Conservation (phyloP, 306 rosid genomes). For the Hippophae tibetana region DNA sequence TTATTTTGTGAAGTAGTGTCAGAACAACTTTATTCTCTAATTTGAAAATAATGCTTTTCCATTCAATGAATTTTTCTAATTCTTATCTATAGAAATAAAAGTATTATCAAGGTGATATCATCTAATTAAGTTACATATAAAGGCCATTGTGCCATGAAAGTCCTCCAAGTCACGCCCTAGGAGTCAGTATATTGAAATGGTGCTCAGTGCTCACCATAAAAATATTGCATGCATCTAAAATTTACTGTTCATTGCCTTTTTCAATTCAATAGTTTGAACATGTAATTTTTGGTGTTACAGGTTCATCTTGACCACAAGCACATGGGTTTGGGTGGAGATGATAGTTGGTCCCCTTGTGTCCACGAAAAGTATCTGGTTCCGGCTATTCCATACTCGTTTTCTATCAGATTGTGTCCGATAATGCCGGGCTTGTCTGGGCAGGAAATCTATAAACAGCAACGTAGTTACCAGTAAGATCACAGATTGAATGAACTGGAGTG, state of each 20-base stretch:
- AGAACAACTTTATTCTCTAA: no score
- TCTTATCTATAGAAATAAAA: no score
- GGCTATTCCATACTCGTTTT: constrained; percentile 49
- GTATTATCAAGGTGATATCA: no score
- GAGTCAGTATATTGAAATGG: no score
- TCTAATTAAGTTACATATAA: no score
- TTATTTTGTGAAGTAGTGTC: background rate
- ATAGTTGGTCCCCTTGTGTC: constrained; percentile 87
- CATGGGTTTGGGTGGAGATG: constrained; percentile 93
- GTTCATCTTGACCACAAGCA: constrained; percentile 93
- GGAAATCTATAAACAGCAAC: constrained; percentile 64
- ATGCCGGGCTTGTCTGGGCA: constrained; percentile 45
- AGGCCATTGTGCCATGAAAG: no score
- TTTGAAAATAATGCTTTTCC: no score
- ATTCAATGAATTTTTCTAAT: no score
- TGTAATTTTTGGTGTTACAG: constrained; percentile 30
- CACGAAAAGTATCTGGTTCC: constrained; percentile 57
- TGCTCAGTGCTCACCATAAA: background rate
- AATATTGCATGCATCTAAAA: background rate
- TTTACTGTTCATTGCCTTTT: background rate
- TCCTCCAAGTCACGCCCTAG: no score
- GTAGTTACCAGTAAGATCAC: constrained; percentile 21
- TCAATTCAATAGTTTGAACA: background rate
- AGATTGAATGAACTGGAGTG: background rate
- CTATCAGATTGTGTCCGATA: constrained; percentile 51